Evolutionary conservation across 1,284 basidiomycete genomes (phyloP).

Genomic region (Xerocomus minutiporus): DNA sequence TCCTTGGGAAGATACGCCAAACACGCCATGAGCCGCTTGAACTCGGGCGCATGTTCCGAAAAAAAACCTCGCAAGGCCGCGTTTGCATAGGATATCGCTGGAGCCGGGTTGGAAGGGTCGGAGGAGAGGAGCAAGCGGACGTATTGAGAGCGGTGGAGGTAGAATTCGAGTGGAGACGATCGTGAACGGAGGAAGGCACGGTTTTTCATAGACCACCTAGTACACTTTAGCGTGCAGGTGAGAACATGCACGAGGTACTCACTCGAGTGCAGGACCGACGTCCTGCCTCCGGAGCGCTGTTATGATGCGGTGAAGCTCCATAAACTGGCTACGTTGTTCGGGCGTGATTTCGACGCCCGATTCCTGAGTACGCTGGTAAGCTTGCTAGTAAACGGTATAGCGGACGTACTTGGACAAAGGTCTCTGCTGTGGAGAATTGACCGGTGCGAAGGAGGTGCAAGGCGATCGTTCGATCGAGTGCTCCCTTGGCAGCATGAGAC

Average conservation of each 20-base stretch:
- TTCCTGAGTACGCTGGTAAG: conserved; percentile 48
- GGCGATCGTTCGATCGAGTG: conserved; percentile 72
- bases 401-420: conserved; percentile 60
- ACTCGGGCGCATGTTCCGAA: conserved; percentile 57
- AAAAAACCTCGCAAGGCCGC: conserved; percentile 67
- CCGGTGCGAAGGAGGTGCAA: conserved; percentile 77
- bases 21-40: conserved; percentile 75
- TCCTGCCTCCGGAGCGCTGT: conserved; percentile 63
- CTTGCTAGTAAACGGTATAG: background rate
- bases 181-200: conserved; percentile 60
- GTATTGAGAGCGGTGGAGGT: conserved; percentile 84
- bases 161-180: conserved; percentile 77
- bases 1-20: conserved; percentile 66
- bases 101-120: conserved; percentile 47
- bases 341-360: conserved; percentile 57
- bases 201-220: conserved; percentile 74
- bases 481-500: conserved; percentile 51
- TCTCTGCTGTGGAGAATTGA: conserved; percentile 69
- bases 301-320: conserved; percentile 72
- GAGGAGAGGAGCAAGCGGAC: conserved; percentile 65
- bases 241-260: conserved; percentile 28
- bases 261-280: conserved; percentile 73
- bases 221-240: conserved; percentile 1
- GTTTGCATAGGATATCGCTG: conserved; percentile 75
- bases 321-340: conserved; percentile 57